Evolutionary conservation across 495 filamentous ascomycete species (phyloP), one percentile per base, ranked within the genome.

Genomic region (Penicillium antarcticum): DNA sequence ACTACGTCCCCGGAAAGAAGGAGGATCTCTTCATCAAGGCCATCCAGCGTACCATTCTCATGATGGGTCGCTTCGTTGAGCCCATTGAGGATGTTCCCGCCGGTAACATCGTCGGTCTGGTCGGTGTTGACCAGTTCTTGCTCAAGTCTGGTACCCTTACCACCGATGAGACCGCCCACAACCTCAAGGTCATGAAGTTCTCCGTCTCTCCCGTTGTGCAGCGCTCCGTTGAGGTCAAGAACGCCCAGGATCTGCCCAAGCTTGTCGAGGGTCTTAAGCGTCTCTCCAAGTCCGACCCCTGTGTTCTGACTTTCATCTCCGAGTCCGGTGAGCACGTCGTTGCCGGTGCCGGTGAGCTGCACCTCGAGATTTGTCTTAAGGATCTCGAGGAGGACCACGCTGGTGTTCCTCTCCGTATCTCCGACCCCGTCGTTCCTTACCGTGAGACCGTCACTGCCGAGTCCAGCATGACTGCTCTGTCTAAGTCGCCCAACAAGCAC

Each of bases 131-230:
- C 73, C 94, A 99, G 83, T 99, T 99, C 88, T 80, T 99, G 78
- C 90, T 99, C 82, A 99, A 99, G 86, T 97, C 94, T 68, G 94
- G 94, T 84, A 99, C 94, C 60, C 86, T 99, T 57, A 95, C 91
- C 74, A 99, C 95, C 68, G 85, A 84, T 66, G 94, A 99, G 55
- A 92, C 92, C 53, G 94, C 94, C 63, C 94, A 99, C 87, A 99
- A 99, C 84, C 77, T 99, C 60, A 99, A 97, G 86, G 94, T 99
- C 77, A 99, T 99, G 94, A 96, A 95, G 80, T 99, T 99, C 88
- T 99, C 94, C 65, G 94, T 99, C 69, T 97, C 94, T 35, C 94
- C 94, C 69, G 94, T 99, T 75, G 95, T 99, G 60, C 94, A 85
- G 77, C 92, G 94, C 58, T 96, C 95, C 72, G 94, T 99, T 61